Conservation (phyloP, 2,329 filamentous ascomycete species). For the Calonectria ilicicola region DNA sequence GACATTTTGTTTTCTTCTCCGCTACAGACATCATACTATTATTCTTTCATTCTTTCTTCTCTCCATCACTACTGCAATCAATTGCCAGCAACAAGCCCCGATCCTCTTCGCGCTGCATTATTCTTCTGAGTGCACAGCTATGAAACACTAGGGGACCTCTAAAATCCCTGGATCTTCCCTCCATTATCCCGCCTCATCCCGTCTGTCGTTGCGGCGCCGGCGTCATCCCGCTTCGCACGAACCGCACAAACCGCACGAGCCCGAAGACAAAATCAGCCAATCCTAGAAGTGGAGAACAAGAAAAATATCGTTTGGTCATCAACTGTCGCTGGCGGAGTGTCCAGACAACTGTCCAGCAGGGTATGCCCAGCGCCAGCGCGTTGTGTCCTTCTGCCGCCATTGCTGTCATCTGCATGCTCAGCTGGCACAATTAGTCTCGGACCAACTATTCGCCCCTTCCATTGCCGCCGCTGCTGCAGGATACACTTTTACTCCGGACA, state of each 20-base stretch:
- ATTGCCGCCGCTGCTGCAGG: not conserved
- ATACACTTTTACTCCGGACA: not conserved
- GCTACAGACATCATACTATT: not conserved
- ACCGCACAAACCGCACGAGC: constrained; percentile 9
- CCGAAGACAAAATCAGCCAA: not conserved
- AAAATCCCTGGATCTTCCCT: constrained; percentile 4
- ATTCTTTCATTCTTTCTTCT: not conserved
- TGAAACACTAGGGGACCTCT: not conserved
- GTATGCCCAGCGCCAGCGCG: not conserved
- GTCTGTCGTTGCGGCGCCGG: not conserved
- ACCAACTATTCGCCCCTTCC: not conserved
- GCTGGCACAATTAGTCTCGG: not conserved
- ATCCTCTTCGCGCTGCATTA: not conserved
- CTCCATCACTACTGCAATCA: not conserved
- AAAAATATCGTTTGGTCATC: not conserved
- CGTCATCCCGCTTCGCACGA: constrained; percentile 15
- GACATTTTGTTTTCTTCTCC: not conserved
- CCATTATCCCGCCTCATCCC: not conserved
- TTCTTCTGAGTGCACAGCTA: not conserved
- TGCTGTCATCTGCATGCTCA: not conserved
- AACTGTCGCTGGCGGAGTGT: not conserved
- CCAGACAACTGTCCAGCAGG: not conserved
- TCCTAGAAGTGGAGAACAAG: not conserved
- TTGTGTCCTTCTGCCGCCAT: not conserved
- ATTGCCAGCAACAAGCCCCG: not conserved